Conservation (phyloP, 169 alveolate species). For the Toxoplasma gondii region DNA sequence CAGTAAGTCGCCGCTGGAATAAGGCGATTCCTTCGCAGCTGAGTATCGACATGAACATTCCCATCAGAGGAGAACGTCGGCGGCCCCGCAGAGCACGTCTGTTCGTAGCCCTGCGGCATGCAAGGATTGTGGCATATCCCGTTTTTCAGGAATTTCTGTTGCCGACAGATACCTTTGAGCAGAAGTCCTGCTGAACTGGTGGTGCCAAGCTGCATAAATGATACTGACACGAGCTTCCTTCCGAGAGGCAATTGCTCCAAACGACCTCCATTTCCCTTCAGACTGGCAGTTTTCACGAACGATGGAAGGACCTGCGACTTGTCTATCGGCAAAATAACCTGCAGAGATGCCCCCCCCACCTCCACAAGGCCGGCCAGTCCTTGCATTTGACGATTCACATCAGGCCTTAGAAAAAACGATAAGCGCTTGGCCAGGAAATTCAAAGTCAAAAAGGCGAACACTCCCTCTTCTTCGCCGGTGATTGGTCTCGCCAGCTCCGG, state of each 20-base stretch:
- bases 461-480: slow-evolving; percentile 50
- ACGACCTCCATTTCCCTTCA: background rate
- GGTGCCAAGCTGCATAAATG: slow-evolving; percentile 53
- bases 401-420: background rate
- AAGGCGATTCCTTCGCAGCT: background rate
- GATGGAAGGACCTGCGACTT: background rate
- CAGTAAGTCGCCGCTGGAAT: slow-evolving; percentile 40
- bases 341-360: slow-evolving; percentile 57
- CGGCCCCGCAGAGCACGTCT: slow-evolving; percentile 42
- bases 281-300: background rate
- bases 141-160: background rate
- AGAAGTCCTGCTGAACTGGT: slow-evolving; percentile 43
- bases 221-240: slow-evolving; percentile 12
- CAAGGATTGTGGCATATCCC: slow-evolving; percentile 49
- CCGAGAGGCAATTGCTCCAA: background rate
- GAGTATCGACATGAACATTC: background rate
- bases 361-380: slow-evolving; percentile 36
- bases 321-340: slow-evolving; percentile 40
- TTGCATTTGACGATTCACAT: background rate
- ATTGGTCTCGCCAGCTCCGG: slow-evolving; percentile 40
- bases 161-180: slow-evolving; percentile 13
- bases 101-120: slow-evolving; percentile 40
- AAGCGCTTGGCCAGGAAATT: background rate
- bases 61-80: slow-evolving; percentile 7
- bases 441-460: slow-evolving; percentile 27